Base-by-base conservation (phyloP, 768 basidiomycete species). In the Gelatoporia subvermispora region DNA sequence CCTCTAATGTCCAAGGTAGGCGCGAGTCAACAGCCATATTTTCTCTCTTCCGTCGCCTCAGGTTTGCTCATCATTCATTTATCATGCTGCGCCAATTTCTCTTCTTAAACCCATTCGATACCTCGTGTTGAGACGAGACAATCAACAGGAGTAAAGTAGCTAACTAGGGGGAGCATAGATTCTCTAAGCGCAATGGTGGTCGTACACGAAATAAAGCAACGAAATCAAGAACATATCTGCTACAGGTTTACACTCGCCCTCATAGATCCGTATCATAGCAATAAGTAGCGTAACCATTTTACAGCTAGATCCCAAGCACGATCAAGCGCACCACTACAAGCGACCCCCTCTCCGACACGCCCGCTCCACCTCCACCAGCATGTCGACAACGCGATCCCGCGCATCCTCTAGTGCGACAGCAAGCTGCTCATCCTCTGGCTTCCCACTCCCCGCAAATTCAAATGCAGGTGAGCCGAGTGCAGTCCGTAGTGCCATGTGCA, bases 371-470 rank as follows among this genome's bases (percentile, higher is more conserved):
- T 67, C 69, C 3, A 76, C 72, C 41, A 89, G 71, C 71, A 84
- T 71, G 67, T 91, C 88, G 41, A 88, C 85, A 31, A 81, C 82
- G n/a, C 74, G 67, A 64, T 90, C 88, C 48, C 82, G 73, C 41
- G 86, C 87, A 51, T 89, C 86, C 62, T 90, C 88, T 45, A 89
- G 62, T 22, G 64, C 62, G n/a, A 46, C 64, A 28, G 60, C 66
- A 54, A 77, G 74, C 57, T 71, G 76, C 47, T 64, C 70, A 47
- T 72, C 60, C 59, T 65, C 60, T 24, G 61, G 54, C 35, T 61
- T 57, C 24, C 69, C 70, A 35, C 60, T 60, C 21, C 55, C 65
- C 20, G 47, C 57, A 35, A 52, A 50, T 46, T 72, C 72, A 57
- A 81, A 80, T 44, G 74, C 76, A 20, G 61, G 65, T 34, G 69